Percentiles rank a stretch among this genome's conserved stretches.
Evolutionary conservation across 768 basidiomycete genomes (phyloP).

Genomic region (Trametes elegans): DNA sequence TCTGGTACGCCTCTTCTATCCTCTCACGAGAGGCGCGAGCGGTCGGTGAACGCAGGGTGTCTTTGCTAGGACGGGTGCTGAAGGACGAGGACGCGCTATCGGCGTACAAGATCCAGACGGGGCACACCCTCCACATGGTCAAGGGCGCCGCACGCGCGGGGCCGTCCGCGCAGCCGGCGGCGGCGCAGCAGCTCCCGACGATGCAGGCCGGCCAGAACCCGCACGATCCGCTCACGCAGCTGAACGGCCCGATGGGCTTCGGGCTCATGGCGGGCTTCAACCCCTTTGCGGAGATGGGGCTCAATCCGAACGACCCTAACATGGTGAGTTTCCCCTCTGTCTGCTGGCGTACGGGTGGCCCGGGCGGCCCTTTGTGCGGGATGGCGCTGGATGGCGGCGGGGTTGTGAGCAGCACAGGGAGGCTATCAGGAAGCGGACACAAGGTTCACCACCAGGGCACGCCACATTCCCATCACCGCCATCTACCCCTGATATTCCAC

Average conservation of each 20-base stretch:
- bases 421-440: too few species aligned
- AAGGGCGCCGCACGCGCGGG: constrained; percentile 67
- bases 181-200: constrained; percentile 62
- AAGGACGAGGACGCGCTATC: constrained; percentile 83
- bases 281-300: constrained; percentile 87
- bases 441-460: too few species aligned
- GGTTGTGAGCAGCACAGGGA: too few species aligned
- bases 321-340: constrained; percentile 54
- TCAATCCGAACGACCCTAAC: constrained; percentile 92
- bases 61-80: constrained; percentile 50
- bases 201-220: constrained; percentile 94
- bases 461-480: too few species aligned
- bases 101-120: constrained; percentile 86
- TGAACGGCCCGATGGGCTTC: constrained; percentile 76
- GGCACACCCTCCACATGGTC: constrained; percentile 92
- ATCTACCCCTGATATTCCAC: too few species aligned
- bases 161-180: constrained; percentile 36
- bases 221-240: constrained; percentile 79
- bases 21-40: neutral
- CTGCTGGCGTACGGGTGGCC: neutral
- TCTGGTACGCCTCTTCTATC: constrained; percentile 53
- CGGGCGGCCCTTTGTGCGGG: too few species aligned
- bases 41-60: constrained; percentile 53
- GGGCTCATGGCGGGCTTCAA: constrained; percentile 85
- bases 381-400: too few species aligned